Base-by-base conservation (phyloP, 176 grass and related monocot species). In the Poa annua region DNA sequence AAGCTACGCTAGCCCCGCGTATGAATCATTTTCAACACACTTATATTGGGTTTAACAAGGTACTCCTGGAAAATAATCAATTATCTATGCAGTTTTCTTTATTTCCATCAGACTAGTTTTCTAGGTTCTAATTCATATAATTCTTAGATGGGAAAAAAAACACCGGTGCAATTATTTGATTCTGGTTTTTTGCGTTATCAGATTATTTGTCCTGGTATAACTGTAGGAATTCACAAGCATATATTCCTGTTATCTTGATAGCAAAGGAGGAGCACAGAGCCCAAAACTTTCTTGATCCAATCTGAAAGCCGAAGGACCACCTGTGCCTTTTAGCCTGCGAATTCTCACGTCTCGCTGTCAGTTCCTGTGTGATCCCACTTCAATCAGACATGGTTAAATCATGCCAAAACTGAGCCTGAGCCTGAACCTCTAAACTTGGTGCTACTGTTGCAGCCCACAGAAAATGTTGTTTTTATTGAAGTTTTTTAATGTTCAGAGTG, bases 231-330 rank as follows among this genome's bases (percentile, higher is more conserved):
- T 80, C 61, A 52, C 6, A 47, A 79, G 76, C 68, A 86, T 83
- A 90, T 90, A 83, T 86, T 90, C 75, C 57, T 84, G 52, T 62
- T 80, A 84, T 80, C 84, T 35, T 90, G 88, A 80, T 87, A 80
- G 49, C 17, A 22, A 77, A 78, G 11, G 15, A 35, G 41, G 51
- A 69, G 67, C 68, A 59, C 77, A 52, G 61, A 85, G 70, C 71
- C 39, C 13, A 41, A 60, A 60, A 85, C 87, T 85, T 81, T 75
- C 75, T 90, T 56, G 80, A 87, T 83, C 75, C 75, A 90, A 87
- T 87, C 84, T 75, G 69, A 86, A 90, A 83, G 50, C 22, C 56
- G 2, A 62, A 90, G 88, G 88, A 87, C 88, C 88, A 90, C 88
- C 3, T 8, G 75, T 61, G 80, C 49, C 56, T 83, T 64, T 71